Base-by-base conservation (phyloP, 202 grass and related monocot species). In the Zizania palustris region DNA sequence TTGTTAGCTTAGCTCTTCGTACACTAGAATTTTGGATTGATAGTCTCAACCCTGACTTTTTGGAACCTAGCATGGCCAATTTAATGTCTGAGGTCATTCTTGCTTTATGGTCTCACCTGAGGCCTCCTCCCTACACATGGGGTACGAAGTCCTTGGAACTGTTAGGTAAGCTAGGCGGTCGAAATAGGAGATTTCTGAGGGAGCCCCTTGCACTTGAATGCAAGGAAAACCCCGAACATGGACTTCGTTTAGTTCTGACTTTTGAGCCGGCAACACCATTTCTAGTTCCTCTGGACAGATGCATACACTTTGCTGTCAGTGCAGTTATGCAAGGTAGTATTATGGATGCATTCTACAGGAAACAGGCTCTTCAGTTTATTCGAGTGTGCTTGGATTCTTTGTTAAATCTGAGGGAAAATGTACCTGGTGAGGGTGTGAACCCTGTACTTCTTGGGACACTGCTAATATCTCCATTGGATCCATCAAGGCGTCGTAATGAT, bases 11-110 rank as follows among this genome's bases (percentile, higher is more conserved):
- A 85, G 96, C 87, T 73, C 89, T 99, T 71, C 84, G 92, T 57
- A 99, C 96, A 16, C 92, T 99, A 36, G 96, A 96, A 63, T 99
- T 99, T 84, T 99, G 96, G 96, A 99, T 99, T 71, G 96, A 99
- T 76, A 99, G 96, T 67, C 75, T 99, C 46, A 99, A 99, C 65
- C 96, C 96, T 85, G 96, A 99, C 87, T 99, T 99, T 83, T 84
- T 99, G 61, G 96, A 99, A 85, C 96, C 96, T 21, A 99, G 92
- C 83, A 99, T 99, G 96, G 96, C 96, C 69, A 94, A 86, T 91
- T 86, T 94, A 72, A 95, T 99, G 92, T 89, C 96, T 6, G 96
- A 99, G 75, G 96, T 99, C 76, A 99, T 96, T 85, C 91, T 91
- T 87, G 90, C 96, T 66, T 89, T 99, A 68, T 99, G 96, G 96